These are phyloP conservation scores for Claviceps purpurea DNA, from an alignment of 2,329 filamentous ascomycete genomes.

Conservation along the genomic window DNA sequence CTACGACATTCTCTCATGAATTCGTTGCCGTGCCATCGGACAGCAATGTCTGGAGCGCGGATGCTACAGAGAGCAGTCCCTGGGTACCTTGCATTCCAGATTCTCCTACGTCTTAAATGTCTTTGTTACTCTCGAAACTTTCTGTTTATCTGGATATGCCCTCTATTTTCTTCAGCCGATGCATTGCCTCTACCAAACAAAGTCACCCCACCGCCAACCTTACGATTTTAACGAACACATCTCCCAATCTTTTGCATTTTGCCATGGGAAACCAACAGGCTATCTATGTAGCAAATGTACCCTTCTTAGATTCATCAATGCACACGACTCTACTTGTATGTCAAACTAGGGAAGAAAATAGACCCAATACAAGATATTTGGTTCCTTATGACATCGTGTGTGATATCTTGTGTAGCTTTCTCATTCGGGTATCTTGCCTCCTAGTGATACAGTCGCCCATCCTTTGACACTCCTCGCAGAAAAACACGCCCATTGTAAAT, in stretches of 20 bases:
- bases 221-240: background rate
- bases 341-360: background rate
- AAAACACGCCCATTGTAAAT: background rate
- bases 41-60: slow-evolving; percentile 26
- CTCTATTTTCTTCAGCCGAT: too few species aligned
- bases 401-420: background rate
- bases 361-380: background rate
- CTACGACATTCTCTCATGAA: slow-evolving; percentile 23
- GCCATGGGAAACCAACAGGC: background rate
- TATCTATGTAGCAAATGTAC: background rate
- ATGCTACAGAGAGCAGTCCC: slow-evolving; percentile 30
- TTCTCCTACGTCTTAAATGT: slow-evolving; percentile 3
- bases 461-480: background rate
- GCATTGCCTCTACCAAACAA: background rate
- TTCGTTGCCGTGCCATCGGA: slow-evolving; percentile 37
- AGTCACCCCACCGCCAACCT: background rate
- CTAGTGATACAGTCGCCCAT: background rate
- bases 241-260: background rate
- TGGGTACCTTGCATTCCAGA: slow-evolving; percentile 24
- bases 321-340: background rate
- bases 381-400: too few species aligned
- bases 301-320: background rate
- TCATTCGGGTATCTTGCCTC: background rate
- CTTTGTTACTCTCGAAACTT: too few species aligned
- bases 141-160: too few species aligned